Percentiles rank a stretch among this genome's conserved stretches.
Evolutionary conservation across 805 yeast genomes (phyloP).

Genomic region (Teunomyces tritomae): DNA sequence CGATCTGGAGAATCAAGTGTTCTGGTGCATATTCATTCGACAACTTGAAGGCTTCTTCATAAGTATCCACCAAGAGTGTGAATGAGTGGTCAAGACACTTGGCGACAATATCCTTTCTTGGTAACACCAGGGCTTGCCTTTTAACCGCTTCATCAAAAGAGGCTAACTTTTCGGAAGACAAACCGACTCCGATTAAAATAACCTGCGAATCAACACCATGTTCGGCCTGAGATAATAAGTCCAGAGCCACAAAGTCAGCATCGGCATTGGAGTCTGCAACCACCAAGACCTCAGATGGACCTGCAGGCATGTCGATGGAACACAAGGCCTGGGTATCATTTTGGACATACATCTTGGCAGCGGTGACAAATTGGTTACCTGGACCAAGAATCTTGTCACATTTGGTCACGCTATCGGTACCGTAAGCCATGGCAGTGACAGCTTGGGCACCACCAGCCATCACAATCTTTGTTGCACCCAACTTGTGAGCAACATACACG

Average conservation of each 20-base stretch:
- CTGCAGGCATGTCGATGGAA: constrained; percentile 99
- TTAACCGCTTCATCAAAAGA: constrained; percentile 81
- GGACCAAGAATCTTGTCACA: constrained; percentile 98
- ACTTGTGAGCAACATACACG: constrained; percentile 93
- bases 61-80: constrained; percentile 63
- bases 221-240: constrained; percentile 95
- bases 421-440: constrained; percentile 97
- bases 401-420: constrained; percentile 88
- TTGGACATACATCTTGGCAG: constrained; percentile 96
- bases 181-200: constrained; percentile 77
- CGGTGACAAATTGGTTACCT: constrained; percentile 98
- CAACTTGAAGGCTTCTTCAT: constrained; percentile 80
- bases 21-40: constrained; percentile 96
- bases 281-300: constrained; percentile 98
- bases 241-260: constrained; percentile 96
- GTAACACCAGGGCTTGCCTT: constrained; percentile 76
- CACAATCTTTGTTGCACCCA: constrained; percentile 87
- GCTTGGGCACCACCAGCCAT: constrained; percentile 99
- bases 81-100: constrained; percentile 91
- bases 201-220: constrained; percentile 99
- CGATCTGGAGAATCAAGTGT: constrained; percentile 89
- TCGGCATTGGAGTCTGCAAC: constrained; percentile 85
- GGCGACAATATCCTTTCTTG: constrained; percentile 91
- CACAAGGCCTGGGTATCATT: constrained; percentile 94
- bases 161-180: constrained; percentile 56